A percentile compares a stretch with the other conserved stretches of the same genome.
phyloP scores from a whole-genome alignment of 2,329 filamentous ascomycete genomes.

The Trichoderma asperellum region DNA sequence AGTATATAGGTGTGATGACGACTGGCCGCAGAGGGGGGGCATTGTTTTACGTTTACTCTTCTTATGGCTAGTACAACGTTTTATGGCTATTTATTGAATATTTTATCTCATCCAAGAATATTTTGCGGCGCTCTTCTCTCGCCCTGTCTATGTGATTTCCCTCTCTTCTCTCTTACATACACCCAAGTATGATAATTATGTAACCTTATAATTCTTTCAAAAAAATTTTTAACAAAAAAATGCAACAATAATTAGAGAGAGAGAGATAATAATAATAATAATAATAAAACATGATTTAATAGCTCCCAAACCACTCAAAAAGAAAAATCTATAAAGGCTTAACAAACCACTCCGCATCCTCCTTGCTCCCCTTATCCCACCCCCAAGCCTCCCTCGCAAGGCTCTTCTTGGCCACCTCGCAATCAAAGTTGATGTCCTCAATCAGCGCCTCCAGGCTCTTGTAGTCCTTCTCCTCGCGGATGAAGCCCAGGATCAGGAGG shows the following conservation, averaged over 20 bases:
- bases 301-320: not conserved
- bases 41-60: not conserved
- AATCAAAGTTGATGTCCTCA: constrained; percentile 86
- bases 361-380: constrained; percentile 41
- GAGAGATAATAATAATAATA: too few relatives aligned
- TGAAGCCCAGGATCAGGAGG: constrained; percentile 81
- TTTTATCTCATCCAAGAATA: not conserved
- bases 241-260: not conserved
- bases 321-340: constrained; percentile 36
- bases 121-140: not conserved
- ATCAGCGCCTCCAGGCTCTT: constrained; percentile 79
- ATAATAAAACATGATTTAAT: too few relatives aligned
- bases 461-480: constrained; percentile 89
- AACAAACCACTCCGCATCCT: constrained; percentile 47
- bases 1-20: constrained; percentile 18
- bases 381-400: constrained; percentile 68
- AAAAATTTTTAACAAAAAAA: not conserved
- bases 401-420: constrained; percentile 77
- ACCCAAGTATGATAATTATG: not conserved
- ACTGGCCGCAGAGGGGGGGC: not conserved
- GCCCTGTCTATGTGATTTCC: constrained; percentile 2
- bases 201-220: not conserved
- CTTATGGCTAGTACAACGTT: not conserved
- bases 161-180: not conserved
- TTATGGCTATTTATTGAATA: not conserved